These are phyloP conservation scores for Purshia tridentata DNA, from an alignment of 306 rosid genomes.

Conservation along the genomic window DNA sequence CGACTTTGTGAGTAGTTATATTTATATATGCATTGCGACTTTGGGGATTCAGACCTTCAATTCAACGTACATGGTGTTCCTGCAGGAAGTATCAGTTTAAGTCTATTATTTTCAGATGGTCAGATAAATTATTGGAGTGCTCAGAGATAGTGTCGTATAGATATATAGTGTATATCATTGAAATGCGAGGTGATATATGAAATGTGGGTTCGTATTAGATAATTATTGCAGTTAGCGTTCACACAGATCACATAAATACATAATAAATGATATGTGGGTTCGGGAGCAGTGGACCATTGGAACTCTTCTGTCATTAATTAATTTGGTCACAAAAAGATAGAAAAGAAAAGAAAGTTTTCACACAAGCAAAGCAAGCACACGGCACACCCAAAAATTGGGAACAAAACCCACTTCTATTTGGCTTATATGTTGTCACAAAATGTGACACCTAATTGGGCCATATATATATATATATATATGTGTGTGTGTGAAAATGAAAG, in stretches of 20 bases:
- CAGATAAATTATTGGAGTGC: not conserved
- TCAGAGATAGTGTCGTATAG: not conserved
- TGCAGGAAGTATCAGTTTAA: too few species aligned
- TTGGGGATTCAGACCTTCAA: not conserved
- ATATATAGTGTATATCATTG: not conserved
- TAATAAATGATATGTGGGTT: not conserved
- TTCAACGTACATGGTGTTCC: too few species aligned
- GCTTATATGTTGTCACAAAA: not conserved
- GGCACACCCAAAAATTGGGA: not conserved
- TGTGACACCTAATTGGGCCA: not conserved
- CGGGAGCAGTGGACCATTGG: not conserved
- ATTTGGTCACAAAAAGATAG: too few species aligned
- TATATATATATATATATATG: not conserved
- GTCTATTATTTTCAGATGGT: not conserved
- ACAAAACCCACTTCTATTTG: not conserved
- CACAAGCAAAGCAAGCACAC: too few species aligned
- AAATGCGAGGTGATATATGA: too few species aligned
- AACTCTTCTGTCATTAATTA: too few species aligned
- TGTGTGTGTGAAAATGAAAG: not conserved
- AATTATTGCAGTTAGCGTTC: not conserved
- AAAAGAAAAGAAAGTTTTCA: not conserved
- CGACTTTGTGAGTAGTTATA: not conserved
- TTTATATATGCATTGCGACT: not conserved
- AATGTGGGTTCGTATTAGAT: too few species aligned
- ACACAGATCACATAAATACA: not conserved